Conservation (phyloP, 1,139 yeast genomes). For the Pichia sp. region DNA sequence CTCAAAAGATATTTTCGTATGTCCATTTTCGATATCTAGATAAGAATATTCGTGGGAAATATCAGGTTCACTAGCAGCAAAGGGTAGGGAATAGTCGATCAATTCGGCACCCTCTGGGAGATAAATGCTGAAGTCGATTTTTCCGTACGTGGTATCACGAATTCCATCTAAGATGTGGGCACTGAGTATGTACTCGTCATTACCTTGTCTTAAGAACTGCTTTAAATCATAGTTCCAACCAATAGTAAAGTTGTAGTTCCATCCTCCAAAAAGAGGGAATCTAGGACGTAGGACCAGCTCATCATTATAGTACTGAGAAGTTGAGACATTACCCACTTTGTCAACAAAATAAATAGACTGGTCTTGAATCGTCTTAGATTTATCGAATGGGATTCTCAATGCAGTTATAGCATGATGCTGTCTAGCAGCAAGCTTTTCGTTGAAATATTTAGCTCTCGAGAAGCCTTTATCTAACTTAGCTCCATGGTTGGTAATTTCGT, state of each 20-base stretch:
- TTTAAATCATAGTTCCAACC: constrained; percentile 76
- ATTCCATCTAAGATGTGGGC: constrained; percentile 78
- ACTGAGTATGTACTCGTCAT: constrained; percentile 50
- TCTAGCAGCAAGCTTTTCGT: constrained; percentile 41
- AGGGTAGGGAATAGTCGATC: constrained; percentile 55
- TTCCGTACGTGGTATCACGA: constrained; percentile 60
- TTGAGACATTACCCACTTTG: constrained; percentile 91
- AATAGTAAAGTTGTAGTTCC: constrained; percentile 92
- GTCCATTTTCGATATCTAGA: constrained; percentile 76
- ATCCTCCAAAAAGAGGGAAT: constrained; percentile 90
- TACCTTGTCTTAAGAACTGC: constrained; percentile 39
- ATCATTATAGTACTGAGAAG: constrained; percentile 50
- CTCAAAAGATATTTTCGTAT: constrained; percentile 65
- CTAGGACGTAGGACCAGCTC: constrained; percentile 73
- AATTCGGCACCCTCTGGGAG: constrained; percentile 86
- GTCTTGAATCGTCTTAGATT: constrained; percentile 39
- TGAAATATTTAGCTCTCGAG: constrained; percentile 73
- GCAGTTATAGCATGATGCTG: constrained; percentile 50
- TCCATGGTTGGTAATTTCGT: constrained; percentile 73
- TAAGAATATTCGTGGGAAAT: constrained; percentile 54
- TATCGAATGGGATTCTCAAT: constrained; percentile 47
- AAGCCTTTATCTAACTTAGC: constrained; percentile 67
- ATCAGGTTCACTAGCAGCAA: constrained; percentile 38
- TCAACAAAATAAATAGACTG: constrained; percentile 64
- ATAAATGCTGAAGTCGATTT: constrained; percentile 57